A percentile compares a stretch with the other conserved stretches of the same genome.
Conservation (phyloP, 768 basidiomycete genomes). For the Chiua virens region DNA sequence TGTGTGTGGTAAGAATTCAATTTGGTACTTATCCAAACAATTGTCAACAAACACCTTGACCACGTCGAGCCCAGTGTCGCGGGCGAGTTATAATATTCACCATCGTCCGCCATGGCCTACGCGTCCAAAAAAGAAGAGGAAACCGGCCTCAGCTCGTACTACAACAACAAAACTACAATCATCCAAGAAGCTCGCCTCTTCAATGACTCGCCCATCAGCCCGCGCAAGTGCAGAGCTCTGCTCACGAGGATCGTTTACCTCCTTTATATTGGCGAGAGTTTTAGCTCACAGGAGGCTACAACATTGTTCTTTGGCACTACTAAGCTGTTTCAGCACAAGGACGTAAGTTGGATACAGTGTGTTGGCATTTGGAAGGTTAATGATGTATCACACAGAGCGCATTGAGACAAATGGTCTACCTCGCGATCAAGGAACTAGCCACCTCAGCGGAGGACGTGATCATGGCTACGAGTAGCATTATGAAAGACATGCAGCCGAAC, state of each 20-base stretch:
- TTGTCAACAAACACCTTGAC: conserved; percentile 24
- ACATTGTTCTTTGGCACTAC: conserved; percentile 98
- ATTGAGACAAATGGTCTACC: conserved; percentile 95
- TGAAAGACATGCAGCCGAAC: conserved; percentile 99
- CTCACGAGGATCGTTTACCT: conserved; percentile 96
- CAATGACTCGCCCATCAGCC: conserved; percentile 99
- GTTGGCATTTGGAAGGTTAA: not conserved
- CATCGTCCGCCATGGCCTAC: conserved; percentile 66
- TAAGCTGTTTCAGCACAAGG: conserved; percentile 98
- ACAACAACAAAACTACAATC: conserved; percentile 97
- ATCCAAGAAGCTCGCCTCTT: conserved; percentile 98
- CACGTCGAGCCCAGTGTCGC: conserved; percentile 19
- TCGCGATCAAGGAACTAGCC: conserved; percentile 97
- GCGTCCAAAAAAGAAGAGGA: conserved; percentile 97
- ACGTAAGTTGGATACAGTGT: conserved; percentile 58
- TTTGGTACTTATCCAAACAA: conserved; percentile 16
- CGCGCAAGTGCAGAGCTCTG: conserved; percentile 93
- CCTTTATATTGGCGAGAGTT: conserved; percentile 93
- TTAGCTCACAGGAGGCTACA: conserved; percentile 94
- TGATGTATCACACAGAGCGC: conserved; percentile 61
- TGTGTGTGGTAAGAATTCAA: no score
- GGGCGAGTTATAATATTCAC: conserved; percentile 14
- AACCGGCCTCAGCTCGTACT: conserved; percentile 85
- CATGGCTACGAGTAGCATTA: conserved; percentile 99
- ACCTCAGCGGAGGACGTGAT: conserved; percentile 97